Evolutionary conservation across 2,329 filamentous ascomycete genomes (phyloP).

Genomic region (Onygena corvina): DNA sequence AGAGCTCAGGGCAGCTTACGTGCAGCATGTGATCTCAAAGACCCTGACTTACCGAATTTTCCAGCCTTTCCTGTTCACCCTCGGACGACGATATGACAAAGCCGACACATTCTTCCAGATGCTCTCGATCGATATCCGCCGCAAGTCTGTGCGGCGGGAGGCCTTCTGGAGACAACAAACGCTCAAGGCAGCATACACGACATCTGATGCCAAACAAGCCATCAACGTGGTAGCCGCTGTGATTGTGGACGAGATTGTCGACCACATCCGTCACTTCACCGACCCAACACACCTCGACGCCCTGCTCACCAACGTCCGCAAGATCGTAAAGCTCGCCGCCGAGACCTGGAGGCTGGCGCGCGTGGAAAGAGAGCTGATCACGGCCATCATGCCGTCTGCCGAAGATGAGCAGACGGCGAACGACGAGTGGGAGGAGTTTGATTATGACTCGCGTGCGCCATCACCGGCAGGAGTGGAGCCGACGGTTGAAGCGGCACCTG

Average conservation of each 20-base stretch:
- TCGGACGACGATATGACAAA: slow-evolving; percentile 43
- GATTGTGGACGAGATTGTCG: slow-evolving; percentile 47
- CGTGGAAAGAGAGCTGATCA: slow-evolving; percentile 45
- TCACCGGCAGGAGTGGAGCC: not conserved
- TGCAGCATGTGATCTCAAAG: slow-evolving; percentile 45
- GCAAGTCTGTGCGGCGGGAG: slow-evolving; percentile 45
- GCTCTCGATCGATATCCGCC: slow-evolving; percentile 45
- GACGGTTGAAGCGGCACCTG: not conserved
- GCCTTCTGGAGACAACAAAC: slow-evolving; percentile 49
- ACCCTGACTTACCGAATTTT: slow-evolving; percentile 46
- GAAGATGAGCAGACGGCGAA: slow-evolving; percentile 27
- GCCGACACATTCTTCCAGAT: slow-evolving; percentile 45
- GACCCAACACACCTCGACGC: slow-evolving; percentile 40
- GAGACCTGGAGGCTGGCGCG: slow-evolving; percentile 49
- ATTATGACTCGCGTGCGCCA: slow-evolving; percentile 10
- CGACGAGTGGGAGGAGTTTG: slow-evolving; percentile 30
- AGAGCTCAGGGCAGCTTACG: slow-evolving; percentile 42
- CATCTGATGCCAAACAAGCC: slow-evolving; percentile 44
- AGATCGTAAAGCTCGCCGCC: slow-evolving; percentile 46
- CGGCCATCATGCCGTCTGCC: slow-evolving; percentile 38
- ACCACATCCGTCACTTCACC: slow-evolving; percentile 43
- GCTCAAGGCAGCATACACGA: slow-evolving; percentile 45
- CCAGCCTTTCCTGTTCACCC: slow-evolving; percentile 46
- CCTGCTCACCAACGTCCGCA: slow-evolving; percentile 40
- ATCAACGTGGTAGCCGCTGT: slow-evolving; percentile 45